phyloP scores from a whole-genome alignment of 169 alveolate genomes.

The Fabrea salina region DNA sequence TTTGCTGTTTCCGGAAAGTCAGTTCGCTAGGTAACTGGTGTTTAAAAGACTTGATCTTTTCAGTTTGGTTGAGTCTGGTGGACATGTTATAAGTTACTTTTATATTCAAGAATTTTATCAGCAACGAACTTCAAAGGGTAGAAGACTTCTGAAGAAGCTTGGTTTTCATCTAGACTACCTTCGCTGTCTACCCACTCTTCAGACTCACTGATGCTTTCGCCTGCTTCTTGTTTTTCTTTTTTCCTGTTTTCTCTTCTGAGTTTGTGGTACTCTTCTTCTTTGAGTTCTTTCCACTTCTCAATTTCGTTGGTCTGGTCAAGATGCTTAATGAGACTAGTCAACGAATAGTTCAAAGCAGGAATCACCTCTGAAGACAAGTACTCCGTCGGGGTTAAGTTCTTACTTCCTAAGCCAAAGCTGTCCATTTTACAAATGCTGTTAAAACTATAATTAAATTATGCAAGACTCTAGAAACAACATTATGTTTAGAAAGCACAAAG shows the following conservation, averaged over 20 bases:
- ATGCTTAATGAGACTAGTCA: background rate
- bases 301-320: background rate
- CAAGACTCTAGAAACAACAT: constrained; percentile 17
- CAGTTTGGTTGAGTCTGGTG: too few relatives aligned
- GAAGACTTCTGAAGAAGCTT: background rate
- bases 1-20: too few relatives aligned
- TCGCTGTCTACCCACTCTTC: constrained; percentile 32
- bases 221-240: constrained; percentile 13
- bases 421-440: too few relatives aligned
- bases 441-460: constrained; percentile 2
- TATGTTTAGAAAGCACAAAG: constrained; percentile 18
- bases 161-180: background rate
- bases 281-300: constrained; percentile 10
- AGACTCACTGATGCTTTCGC: constrained; percentile 17
- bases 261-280: constrained; percentile 20
- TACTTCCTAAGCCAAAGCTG: constrained; percentile 14
- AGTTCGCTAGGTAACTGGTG: too few relatives aligned
- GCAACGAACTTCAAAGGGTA: background rate
- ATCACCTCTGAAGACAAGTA: background rate
- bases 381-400: constrained; percentile 1
- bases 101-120: background rate
- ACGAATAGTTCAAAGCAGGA: background rate
- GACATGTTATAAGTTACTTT: background rate
- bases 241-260: background rate
- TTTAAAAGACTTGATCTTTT: too few relatives aligned